Evolutionary conservation across 805 yeast genomes (phyloP).

Genomic region (Cyberlindnera samutprakarnensis): DNA sequence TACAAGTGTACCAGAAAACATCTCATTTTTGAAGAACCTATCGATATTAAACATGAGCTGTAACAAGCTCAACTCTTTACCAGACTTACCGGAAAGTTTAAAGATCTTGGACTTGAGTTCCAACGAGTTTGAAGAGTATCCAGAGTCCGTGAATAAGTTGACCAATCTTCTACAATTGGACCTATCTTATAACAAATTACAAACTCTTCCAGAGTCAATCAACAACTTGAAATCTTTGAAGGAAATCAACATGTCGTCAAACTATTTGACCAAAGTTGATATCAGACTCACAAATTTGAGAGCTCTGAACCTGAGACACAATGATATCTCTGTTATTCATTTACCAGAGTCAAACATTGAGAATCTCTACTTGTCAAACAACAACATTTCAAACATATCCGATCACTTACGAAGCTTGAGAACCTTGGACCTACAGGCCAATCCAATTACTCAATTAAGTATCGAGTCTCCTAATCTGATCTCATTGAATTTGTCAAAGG

Average conservation of each 20-base stretch:
- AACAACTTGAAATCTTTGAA: slow-evolving; percentile 53
- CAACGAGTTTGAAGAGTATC: slow-evolving; percentile 57
- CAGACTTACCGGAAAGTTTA: slow-evolving; percentile 47
- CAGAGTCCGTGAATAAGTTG: slow-evolving; percentile 58
- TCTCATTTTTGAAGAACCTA: slow-evolving; percentile 46
- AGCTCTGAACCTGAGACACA: slow-evolving; percentile 72
- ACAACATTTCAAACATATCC: slow-evolving; percentile 63
- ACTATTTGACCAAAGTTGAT: slow-evolving; percentile 37
- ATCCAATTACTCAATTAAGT: slow-evolving; percentile 72
- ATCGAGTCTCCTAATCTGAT: slow-evolving; percentile 51
- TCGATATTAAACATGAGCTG: slow-evolving; percentile 63
- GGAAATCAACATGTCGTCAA: slow-evolving; percentile 69
- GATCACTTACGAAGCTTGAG: slow-evolving; percentile 56
- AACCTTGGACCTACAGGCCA: slow-evolving; percentile 67
- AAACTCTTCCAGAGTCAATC: slow-evolving; percentile 51
- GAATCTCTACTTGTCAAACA: slow-evolving; percentile 67
- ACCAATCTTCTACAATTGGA: slow-evolving; percentile 59
- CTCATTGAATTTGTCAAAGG: slow-evolving; percentile 70
- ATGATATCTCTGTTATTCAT: slow-evolving; percentile 38
- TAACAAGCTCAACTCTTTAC: slow-evolving; percentile 60
- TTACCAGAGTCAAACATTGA: slow-evolving; percentile 49
- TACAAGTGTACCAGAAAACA: slow-evolving; percentile 48
- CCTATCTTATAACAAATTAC: slow-evolving; percentile 71
- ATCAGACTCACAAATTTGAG: slow-evolving; percentile 47
- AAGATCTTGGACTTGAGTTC: slow-evolving; percentile 70